Percentiles rank a stretch among this genome's conserved stretches.
phyloP scores from a whole-genome alignment of 257 asterid species.

The Nicotiana otophora region DNA sequence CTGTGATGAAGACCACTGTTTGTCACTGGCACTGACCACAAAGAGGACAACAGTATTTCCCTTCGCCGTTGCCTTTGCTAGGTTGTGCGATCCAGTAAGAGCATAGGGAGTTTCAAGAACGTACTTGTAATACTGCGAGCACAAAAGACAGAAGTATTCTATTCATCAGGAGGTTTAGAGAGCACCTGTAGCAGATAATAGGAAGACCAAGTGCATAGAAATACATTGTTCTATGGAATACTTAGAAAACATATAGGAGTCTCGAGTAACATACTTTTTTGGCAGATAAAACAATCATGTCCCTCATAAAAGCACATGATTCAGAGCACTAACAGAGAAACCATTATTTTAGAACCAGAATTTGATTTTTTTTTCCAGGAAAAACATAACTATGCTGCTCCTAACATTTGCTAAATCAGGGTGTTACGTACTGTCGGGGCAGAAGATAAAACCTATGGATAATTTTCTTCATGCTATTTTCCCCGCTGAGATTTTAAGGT shows the following conservation, averaged over 20 bases:
- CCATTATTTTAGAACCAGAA: neutral
- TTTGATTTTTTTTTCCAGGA: neutral
- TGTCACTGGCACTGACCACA: constrained; percentile 90
- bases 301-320: neutral
- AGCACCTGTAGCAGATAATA: neutral
- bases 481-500: neutral
- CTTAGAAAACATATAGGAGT: neutral
- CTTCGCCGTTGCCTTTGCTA: constrained; percentile 91
- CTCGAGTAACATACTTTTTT: neutral
- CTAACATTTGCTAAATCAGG: neutral
- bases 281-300: neutral
- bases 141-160: neutral
- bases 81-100: constrained; percentile 86
- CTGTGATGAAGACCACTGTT: constrained; percentile 71
- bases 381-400: neutral
- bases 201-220: neutral
- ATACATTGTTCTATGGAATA: neutral
- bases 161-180: neutral
- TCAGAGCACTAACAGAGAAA: neutral
- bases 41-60: constrained; percentile 84
- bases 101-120: constrained; percentile 93
- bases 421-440: neutral
- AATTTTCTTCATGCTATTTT: neutral
- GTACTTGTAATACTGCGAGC: constrained; percentile 75
- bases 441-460: neutral